Conservation (phyloP, 2,329 filamentous ascomycete genomes). For the Botryosphaeria dothidea region DNA sequence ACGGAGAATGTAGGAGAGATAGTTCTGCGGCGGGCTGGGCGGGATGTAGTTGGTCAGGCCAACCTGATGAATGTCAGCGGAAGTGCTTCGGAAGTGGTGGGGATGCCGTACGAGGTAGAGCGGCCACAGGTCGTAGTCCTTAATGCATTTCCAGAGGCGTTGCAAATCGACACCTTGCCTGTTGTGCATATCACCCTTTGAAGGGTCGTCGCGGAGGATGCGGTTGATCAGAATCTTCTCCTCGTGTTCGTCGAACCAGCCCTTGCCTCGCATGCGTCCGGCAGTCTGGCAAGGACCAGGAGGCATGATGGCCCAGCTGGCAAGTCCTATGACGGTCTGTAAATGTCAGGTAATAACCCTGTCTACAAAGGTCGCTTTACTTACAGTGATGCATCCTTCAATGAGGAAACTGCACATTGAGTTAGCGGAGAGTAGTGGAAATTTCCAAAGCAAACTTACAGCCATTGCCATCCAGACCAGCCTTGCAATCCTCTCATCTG, state of each 20-base stretch:
- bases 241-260: slow-evolving; percentile 13
- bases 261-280: background rate
- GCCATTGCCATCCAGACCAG: slow-evolving; percentile 51
- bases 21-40: slow-evolving; percentile 44
- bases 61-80: slow-evolving; percentile 14
- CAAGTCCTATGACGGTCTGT: slow-evolving; percentile 49
- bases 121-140: slow-evolving; percentile 42
- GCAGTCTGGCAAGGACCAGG: slow-evolving; percentile 4
- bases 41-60: slow-evolving; percentile 45
- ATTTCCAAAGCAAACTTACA: slow-evolving; percentile 36
- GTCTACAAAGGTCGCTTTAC: no score
- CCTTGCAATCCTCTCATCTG: slow-evolving; percentile 45
- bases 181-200: slow-evolving; percentile 39
- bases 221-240: slow-evolving; percentile 16
- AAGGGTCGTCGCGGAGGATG: slow-evolving; percentile 18
- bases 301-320: slow-evolving; percentile 40
- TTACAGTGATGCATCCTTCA: slow-evolving; percentile 48
- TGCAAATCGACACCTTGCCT: slow-evolving; percentile 34
- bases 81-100: accelerated
- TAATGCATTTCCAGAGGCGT: slow-evolving; percentile 35
- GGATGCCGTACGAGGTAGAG: slow-evolving; percentile 28
- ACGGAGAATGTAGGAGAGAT: slow-evolving; percentile 49
- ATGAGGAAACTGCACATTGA: background rate
- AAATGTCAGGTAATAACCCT: background rate
- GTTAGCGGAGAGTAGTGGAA: background rate